A percentile compares a stretch with the other conserved stretches of the same genome.
Evolutionary conservation across 2,329 filamentous ascomycete species (phyloP).

Genomic region (Capronia coronata): DNA sequence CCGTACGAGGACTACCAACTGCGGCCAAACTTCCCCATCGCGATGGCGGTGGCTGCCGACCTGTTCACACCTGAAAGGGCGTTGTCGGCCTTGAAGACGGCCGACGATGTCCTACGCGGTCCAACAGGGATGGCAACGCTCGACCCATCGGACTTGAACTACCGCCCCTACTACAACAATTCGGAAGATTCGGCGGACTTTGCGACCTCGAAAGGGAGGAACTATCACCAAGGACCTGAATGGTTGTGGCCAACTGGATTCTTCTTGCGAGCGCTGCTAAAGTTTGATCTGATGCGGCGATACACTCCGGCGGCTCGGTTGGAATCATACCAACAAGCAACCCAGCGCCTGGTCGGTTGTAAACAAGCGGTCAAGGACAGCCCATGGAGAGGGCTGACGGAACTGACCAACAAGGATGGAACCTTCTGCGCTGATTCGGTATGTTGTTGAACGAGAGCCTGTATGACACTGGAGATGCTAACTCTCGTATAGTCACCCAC

Average conservation of each 20-base stretch:
- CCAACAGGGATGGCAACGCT: conserved; percentile 94
- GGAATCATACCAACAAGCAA: conserved; percentile 93
- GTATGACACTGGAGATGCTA: not conserved
- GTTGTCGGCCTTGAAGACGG: conserved; percentile 68
- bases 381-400: conserved; percentile 83
- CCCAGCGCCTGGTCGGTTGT: conserved; percentile 71
- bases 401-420: conserved; percentile 87
- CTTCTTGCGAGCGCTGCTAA: conserved; percentile 83
- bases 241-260: conserved; percentile 98
- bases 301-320: conserved; percentile 61
- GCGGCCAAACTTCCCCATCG: conserved; percentile 86
- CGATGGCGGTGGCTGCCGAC: conserved; percentile 87
- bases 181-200: conserved; percentile 89
- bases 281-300: conserved; percentile 76
- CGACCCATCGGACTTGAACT: conserved; percentile 86
- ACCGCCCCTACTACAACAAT: conserved; percentile 91
- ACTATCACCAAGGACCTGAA: conserved; percentile 97
- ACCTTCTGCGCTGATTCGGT: conserved; percentile 81
- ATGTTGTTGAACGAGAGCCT: conserved; percentile 37
- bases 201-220: conserved; percentile 84
- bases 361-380: conserved; percentile 75
- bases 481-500: conserved; percentile 64
- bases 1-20: conserved; percentile 98
- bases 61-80: conserved; percentile 77
- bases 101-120: conserved; percentile 72